Base-by-base conservation (phyloP, 257 asterid species). In the Verbena officinalis region DNA sequence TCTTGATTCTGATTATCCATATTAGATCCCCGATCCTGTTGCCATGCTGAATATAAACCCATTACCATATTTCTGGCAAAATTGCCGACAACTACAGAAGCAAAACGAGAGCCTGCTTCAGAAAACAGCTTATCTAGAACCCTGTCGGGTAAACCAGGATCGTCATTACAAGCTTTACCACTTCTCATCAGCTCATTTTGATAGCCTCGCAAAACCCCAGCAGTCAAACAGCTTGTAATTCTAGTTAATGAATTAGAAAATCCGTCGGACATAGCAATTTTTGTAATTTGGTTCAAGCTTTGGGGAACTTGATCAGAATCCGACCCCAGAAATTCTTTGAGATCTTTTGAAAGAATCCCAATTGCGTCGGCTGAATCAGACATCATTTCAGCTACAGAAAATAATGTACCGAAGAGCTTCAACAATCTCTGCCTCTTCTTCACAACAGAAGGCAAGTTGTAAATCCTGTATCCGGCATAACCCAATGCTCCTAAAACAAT, bases 41-140 rank as follows among this genome's bases (percentile, higher is more conserved):
- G 69, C 66, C 72, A 67, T 0, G 64, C 75, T 0, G 85, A 61
- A 45, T n/a, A 75, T 53, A 76, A 67, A 7, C 77, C 83, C 87
- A 77, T 63, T 21, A 78, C 91, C 68, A 79, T 56, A 27, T 81
- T 85, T 53, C 74, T 83, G 0, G 91, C 87, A 17, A 87, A 78
- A 66, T 91, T 87, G 20, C 97, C 97, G 3, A 80, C 83, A 46
- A 87, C 80, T 1, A 73, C 85, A 8, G 97, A 87, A 30, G 84
- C 87, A 65, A 90, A 87, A 59, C 91, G 94, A 4, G 85, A 70
- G 20, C 97, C 95, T 21, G 84, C 74, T 27, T 80, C 81, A 0
- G 97, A 64, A 46, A 85, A 81, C 59, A 87, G 17, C 67, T 72
- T 83, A 67, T 85, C 84, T 53, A 78, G 24, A 34, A 81, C 75